phyloP scores from a whole-genome alignment of 148 eudicot species.

The Fagopyrum homotropicum region DNA sequence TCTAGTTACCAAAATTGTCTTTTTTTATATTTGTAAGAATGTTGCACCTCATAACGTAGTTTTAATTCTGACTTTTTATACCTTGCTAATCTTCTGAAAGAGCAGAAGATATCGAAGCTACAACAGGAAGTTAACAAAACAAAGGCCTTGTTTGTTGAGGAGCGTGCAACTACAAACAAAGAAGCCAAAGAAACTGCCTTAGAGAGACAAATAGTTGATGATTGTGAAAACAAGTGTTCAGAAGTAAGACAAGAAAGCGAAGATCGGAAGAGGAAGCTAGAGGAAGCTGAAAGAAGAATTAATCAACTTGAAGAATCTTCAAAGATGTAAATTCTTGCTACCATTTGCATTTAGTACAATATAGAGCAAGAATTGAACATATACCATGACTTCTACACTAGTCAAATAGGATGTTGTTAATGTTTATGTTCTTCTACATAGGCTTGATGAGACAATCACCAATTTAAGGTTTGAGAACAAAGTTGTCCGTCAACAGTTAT shows the following conservation, averaged over 20 bases:
- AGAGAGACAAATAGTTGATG: slow-evolving; percentile 69
- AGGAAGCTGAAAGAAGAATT: slow-evolving; percentile 87
- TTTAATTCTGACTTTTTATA: too few relatives aligned
- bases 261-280: slow-evolving; percentile 62
- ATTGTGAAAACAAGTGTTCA: slow-evolving; percentile 55
- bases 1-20: too few relatives aligned
- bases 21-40: too few relatives aligned
- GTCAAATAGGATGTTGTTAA: not conserved
- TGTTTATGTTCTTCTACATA: slow-evolving; percentile 12
- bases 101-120: slow-evolving; percentile 4
- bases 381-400: not conserved
- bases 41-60: too few relatives aligned
- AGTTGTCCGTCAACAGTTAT: slow-evolving; percentile 78
- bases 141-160: not conserved
- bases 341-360: not conserved
- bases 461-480: slow-evolving; percentile 73
- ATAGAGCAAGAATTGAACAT: not conserved
- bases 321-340: slow-evolving; percentile 11
- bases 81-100: slow-evolving; percentile 8
- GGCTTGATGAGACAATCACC: slow-evolving; percentile 75
- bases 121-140: slow-evolving; percentile 4
- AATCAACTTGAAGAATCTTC: slow-evolving; percentile 79
- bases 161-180: slow-evolving; percentile 1
- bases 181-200: slow-evolving; percentile 13
- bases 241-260: slow-evolving; percentile 68